Conservation (phyloP, 1,139 yeast species). For the Candida smagusa region DNA sequence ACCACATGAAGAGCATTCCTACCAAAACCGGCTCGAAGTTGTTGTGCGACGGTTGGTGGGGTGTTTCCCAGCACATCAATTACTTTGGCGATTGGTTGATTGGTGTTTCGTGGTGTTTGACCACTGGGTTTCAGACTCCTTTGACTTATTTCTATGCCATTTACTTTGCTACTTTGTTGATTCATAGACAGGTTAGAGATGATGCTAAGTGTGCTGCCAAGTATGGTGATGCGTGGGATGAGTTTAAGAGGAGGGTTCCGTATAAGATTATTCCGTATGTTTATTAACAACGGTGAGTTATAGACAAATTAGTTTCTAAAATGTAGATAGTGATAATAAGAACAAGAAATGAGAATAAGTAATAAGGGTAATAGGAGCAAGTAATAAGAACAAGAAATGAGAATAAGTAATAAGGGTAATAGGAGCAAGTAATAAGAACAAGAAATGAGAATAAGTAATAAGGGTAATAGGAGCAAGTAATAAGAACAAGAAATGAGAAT, state of each 20-base stretch:
- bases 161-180: conserved; percentile 74
- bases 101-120: conserved; percentile 89
- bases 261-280: conserved; percentile 87
- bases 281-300: conserved; percentile 46
- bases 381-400: too few relatives aligned
- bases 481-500: too few relatives aligned
- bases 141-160: conserved; percentile 83
- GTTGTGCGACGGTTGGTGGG: conserved; percentile 96
- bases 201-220: conserved; percentile 85
- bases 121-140: conserved; percentile 80
- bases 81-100: conserved; percentile 95
- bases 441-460: too few relatives aligned
- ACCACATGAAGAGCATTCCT: conserved; percentile 58
- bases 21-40: conserved; percentile 79
- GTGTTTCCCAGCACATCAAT: conserved; percentile 84
- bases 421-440: too few relatives aligned
- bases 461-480: too few relatives aligned
- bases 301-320: too few relatives aligned
- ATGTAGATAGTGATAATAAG: too few relatives aligned
- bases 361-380: too few relatives aligned
- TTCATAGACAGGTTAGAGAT: conserved; percentile 89
- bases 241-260: conserved; percentile 77
- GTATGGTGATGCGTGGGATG: conserved; percentile 82
- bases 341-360: too few relatives aligned
- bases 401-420: too few relatives aligned